Evolutionary conservation across 805 yeast genomes (phyloP), one percentile per base, ranked within the genome.

Genomic region (Candida awuae): DNA sequence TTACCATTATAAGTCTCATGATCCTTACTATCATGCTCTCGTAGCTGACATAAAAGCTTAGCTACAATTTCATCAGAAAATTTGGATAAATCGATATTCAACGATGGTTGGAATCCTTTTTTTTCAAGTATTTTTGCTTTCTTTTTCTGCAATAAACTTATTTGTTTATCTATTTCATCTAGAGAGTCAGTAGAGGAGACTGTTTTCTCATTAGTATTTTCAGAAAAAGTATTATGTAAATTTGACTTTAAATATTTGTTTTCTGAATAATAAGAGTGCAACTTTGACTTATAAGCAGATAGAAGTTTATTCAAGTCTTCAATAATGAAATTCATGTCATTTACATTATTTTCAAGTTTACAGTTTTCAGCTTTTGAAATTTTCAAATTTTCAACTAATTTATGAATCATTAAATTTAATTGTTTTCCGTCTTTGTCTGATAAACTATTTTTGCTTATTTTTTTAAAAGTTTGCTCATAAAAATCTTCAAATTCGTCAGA

Each of bases 261-360:
- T 34, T 43, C 41, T 3, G 6, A 9, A 17, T 35, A 40, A 16
- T 41, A 37, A 39, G 44, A 27, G 29, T 43, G 44, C 38, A 47
- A 35, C 29, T 52, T 38, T 41, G 51, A 16, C 44, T 40, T 37
- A 20, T 45, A 42, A 1, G 38, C 16, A 17, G 36, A 35, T n/a
- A 37, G 34, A n/a, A 44, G 31, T 17, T 28, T 32, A 17, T 41
- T 39, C 25, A 54, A 38, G 35, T 53, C 56, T 37, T 45, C 48
- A 13, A 46, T 47, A 8, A 55, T 41, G 14, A 50, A 45, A 32
- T 56, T 53, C 9, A 59, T 47, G 14, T 56, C 57, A 27, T 52
- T 47, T 23, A 42, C 19, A 10, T 38, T 37, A 6, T 8, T 15
- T 8, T 23, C 34, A 4, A 43, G 21, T 14, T 4, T 20, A 8